Conservation (phyloP, 164 flowering plant species). For the Pachysandra terminalis region DNA sequence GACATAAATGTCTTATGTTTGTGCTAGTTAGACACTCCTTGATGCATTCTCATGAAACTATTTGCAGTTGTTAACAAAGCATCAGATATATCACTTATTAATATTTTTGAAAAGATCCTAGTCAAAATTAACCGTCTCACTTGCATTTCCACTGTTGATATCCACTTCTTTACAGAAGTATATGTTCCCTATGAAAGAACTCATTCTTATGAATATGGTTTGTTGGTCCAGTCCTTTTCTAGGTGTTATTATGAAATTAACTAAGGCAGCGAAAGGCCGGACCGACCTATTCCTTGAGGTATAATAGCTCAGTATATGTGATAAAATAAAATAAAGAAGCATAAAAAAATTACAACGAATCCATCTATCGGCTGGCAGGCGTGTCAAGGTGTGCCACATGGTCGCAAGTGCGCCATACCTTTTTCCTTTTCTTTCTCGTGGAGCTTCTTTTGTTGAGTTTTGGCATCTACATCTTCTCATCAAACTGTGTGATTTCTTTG, state of each 20-base stretch:
- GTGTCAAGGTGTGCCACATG: slow-evolving; percentile 41
- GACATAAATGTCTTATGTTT: not conserved
- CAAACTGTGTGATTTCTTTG: slow-evolving; percentile 14
- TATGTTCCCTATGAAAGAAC: not conserved
- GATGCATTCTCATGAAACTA: slow-evolving; percentile 9
- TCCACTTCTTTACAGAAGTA: not conserved
- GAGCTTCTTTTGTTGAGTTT: slow-evolving; percentile 42
- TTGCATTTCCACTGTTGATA: not conserved
- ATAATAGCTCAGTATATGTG: slow-evolving; percentile 15
- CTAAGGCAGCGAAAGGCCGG: not conserved
- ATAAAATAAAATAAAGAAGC: slow-evolving; percentile 8
- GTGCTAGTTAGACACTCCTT: not conserved
- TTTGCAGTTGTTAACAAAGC: slow-evolving; percentile 40
- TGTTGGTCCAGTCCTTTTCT: not conserved
- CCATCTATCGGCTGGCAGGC: slow-evolving; percentile 30
- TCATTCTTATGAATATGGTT: no score
- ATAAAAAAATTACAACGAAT: slow-evolving; percentile 24
- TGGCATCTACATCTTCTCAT: slow-evolving; percentile 46
- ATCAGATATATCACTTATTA: slow-evolving; percentile 23
- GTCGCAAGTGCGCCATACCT: slow-evolving; percentile 41
- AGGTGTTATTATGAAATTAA: not conserved
- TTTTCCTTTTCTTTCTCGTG: slow-evolving; percentile 31
- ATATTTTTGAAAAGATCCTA: slow-evolving; percentile 28
- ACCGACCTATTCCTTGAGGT: slow-evolving; percentile 2
- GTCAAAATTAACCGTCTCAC: not conserved